Evolutionary conservation across 2,329 filamentous ascomycete genomes (phyloP).

Genomic region (Apiospora malaysiana): DNA sequence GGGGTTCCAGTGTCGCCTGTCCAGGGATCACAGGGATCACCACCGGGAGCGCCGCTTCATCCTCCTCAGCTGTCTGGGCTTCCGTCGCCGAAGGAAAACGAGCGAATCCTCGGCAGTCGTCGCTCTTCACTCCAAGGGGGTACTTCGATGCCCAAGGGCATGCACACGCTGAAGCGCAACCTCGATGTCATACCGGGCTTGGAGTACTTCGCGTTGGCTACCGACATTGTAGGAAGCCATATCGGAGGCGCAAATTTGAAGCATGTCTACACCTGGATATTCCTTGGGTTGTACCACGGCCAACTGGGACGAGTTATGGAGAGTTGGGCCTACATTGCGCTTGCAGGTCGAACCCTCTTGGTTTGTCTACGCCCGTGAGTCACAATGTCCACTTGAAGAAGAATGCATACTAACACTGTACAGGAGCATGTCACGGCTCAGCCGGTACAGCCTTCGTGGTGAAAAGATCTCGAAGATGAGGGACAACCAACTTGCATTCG

Average conservation of each 20-base stretch:
- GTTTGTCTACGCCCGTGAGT: slow-evolving; percentile 78
- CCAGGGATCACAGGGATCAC: slow-evolving; percentile 54
- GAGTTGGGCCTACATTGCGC: slow-evolving; percentile 71
- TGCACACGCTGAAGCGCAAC: slow-evolving; percentile 58
- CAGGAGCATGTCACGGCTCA: slow-evolving; percentile 58
- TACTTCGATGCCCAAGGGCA: slow-evolving; percentile 35
- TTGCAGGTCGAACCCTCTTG: slow-evolving; percentile 64
- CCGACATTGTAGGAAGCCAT: slow-evolving; percentile 84
- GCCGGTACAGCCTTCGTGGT: slow-evolving; percentile 45
- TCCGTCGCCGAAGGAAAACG: slow-evolving; percentile 59
- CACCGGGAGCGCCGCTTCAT: slow-evolving; percentile 51
- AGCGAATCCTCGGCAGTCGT: slow-evolving; percentile 52
- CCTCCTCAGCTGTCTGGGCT: slow-evolving; percentile 57
- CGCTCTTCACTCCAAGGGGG: slow-evolving; percentile 57
- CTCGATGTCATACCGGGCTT: slow-evolving; percentile 87
- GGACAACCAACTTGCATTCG: slow-evolving; percentile 73
- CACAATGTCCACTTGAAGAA: slow-evolving; percentile 23
- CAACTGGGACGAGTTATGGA: slow-evolving; percentile 87
- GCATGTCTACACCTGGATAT: slow-evolving; percentile 82
- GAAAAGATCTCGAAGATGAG: slow-evolving; percentile 45
- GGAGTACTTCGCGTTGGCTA: slow-evolving; percentile 86
- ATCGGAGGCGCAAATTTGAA: slow-evolving; percentile 79
- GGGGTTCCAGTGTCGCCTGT: slow-evolving; percentile 56
- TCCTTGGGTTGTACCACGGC: slow-evolving; percentile 87
- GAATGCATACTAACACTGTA: neutral